phyloP scores from a whole-genome alignment of 2,329 filamentous ascomycete genomes.

The Colletotrichum higginsianum region DNA sequence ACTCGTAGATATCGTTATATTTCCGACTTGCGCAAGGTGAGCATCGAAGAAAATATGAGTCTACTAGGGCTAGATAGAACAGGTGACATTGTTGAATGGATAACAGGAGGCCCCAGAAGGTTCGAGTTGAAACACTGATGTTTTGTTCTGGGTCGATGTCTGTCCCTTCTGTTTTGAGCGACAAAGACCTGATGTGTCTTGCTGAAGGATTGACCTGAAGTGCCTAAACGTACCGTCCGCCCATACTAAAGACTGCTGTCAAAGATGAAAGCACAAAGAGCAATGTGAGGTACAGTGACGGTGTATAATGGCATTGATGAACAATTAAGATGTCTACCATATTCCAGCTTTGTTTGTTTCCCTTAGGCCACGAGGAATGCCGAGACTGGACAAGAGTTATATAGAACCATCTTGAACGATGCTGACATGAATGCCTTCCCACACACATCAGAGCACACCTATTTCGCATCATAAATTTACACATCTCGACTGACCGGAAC shows the following conservation, averaged over 20 bases:
- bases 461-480: not conserved
- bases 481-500: not conserved
- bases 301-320: not conserved
- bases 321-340: not conserved
- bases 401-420: not conserved
- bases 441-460: not conserved
- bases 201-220: not conserved
- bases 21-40: no score
- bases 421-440: not conserved
- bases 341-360: constrained; percentile 1
- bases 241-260: not conserved
- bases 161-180: not conserved
- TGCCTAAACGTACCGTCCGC: not conserved
- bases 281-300: not conserved
- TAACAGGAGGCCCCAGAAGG: not conserved
- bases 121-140: not conserved
- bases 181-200: not conserved
- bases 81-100: not conserved
- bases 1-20: no score
- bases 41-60: no score
- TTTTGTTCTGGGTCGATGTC: not conserved
- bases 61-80: no score
- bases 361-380: not conserved
- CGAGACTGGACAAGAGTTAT: not conserved
- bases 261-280: not conserved